Percentiles rank a stretch among this genome's conserved stretches.
Evolutionary conservation across 768 basidiomycete genomes (phyloP).

Genomic region (Gloeopeniophorella convolvens): DNA sequence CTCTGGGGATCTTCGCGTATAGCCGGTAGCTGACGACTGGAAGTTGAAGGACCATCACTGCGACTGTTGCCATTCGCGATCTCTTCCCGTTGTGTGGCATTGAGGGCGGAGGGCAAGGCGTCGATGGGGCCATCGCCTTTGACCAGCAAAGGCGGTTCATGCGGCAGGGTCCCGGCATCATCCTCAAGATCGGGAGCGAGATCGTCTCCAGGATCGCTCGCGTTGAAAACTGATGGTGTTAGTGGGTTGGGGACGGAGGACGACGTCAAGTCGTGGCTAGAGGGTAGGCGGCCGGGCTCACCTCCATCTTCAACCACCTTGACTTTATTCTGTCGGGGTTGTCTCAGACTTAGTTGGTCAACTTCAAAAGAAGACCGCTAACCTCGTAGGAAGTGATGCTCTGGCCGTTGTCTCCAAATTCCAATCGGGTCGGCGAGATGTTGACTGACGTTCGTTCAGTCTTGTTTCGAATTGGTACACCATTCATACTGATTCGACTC

Average conservation of each 20-base stretch:
- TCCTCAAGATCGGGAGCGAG: conserved; percentile 10
- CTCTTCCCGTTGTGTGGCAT: neutral
- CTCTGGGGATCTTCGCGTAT: conserved; percentile 8
- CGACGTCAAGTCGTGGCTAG: conserved; percentile 16
- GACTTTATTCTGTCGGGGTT: conserved; percentile 9
- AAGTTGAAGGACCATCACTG: conserved; percentile 6
- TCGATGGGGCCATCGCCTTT: conserved; percentile 4
- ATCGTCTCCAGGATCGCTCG: conserved; percentile 21
- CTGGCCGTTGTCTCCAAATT: conserved; percentile 6
- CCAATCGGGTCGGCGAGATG: conserved; percentile 16
- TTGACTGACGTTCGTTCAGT: conserved; percentile 13
- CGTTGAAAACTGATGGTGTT: conserved; percentile 10
- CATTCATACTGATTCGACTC: conserved; percentile 9
- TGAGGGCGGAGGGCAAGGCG: neutral
- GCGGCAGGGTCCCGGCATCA: neutral
- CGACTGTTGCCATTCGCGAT: neutral
- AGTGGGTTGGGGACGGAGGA: neutral
- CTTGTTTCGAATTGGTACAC: neutral
- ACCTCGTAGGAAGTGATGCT: conserved; percentile 16
- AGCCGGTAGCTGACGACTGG: conserved; percentile 15
- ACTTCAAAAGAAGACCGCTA: conserved; percentile 4
- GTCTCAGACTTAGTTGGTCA: conserved; percentile 4
- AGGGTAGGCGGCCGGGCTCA: neutral
- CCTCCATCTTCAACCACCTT: conserved; percentile 18
- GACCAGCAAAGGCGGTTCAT: conserved; percentile 14